phyloP scores from a whole-genome alignment of 2,329 filamentous ascomycete genomes.

The Penicillium sp. region DNA sequence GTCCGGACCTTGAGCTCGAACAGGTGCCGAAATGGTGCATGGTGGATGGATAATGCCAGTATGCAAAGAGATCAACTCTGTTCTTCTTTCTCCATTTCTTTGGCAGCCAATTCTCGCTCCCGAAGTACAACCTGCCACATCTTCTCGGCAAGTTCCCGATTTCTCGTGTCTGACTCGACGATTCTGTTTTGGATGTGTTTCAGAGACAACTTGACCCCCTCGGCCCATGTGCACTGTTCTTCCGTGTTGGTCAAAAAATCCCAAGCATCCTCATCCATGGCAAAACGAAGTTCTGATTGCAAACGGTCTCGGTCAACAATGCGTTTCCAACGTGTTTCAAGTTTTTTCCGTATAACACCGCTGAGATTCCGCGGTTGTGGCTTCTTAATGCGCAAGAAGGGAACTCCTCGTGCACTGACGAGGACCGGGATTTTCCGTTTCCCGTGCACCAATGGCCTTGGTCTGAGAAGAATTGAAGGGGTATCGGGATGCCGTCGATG shows the following conservation, averaged over 20 bases:
- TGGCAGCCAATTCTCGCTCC: conserved; percentile 36
- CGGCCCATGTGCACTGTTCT: conserved; percentile 26
- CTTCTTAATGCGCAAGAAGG: conserved; percentile 46
- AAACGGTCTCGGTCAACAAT: conserved; percentile 35
- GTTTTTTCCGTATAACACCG: conserved; percentile 36
- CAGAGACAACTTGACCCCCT: conserved; percentile 19
- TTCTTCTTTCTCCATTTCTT: conserved; percentile 23
- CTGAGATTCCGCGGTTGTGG: conserved; percentile 43
- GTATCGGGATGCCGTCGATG: conserved; percentile 34
- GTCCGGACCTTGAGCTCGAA: too few species aligned
- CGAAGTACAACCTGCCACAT: conserved; percentile 44
- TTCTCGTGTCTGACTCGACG: conserved; percentile 26
- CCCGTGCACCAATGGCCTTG: conserved; percentile 34
- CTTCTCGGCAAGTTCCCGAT: conserved; percentile 29
- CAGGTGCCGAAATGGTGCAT: too few species aligned
- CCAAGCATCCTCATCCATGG: conserved; percentile 44
- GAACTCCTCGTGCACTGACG: conserved; percentile 43
- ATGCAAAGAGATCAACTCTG: too few species aligned
- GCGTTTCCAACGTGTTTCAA: conserved; percentile 34
- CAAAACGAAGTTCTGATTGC: conserved; percentile 31
- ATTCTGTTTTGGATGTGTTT: conserved; percentile 26
- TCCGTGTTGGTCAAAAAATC: conserved; percentile 31
- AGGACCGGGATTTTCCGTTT: conserved; percentile 41
- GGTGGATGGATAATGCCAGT: too few species aligned
- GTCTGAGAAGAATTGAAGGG: conserved; percentile 36